Base-by-base conservation (phyloP, 1,284 basidiomycete genomes). In the Cryptococcus sp. region DNA sequence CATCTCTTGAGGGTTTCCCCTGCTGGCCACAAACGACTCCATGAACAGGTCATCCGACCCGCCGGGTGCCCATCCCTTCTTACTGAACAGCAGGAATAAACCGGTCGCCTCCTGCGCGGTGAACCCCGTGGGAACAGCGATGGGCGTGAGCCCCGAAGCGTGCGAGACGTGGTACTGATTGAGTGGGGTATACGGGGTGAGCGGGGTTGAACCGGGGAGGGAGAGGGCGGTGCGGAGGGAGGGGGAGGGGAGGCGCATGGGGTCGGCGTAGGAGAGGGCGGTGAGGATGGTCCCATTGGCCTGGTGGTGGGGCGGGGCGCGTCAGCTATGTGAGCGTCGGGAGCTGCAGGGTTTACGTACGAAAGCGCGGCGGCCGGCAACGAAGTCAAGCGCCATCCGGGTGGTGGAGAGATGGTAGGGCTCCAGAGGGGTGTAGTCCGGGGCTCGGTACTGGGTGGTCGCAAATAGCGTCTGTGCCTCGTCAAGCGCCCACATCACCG, bases 401-500 rank as follows among this genome's bases (percentile, higher is more conserved):
- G 93, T 90, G 20, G 91, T 77, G 9, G 88, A 87, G 3, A 98
- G 81, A 69, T 95, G 87, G 70, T 88, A 91, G 0, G 89, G 78
- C 63, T 88, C 84, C 55, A 97, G 83, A 6, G 78, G 68, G 11
- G 81, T 78, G 74, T 86, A 93, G 53, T 88, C 85, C 1, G 90
- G 88, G 57, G 91, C 86, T 42, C 86, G 84, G 79, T 96, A 97
- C 18, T 80, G 73, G 0, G 87, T 84, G 47, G 81, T 82, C 67
- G 82, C 79, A 72, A 90, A 94, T 36, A 96, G 78, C 0, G 88
- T 82, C 71, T 96, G 92, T 66, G 87, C 84, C 64, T 94, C 90
- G 68, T 97, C 94, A 0, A 96, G 78, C 0, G 91, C 92, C 28
- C 95, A 77, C 6, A 97, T 75, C 1, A 96, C 86, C 0, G 93